Percentiles rank a stretch among this genome's conserved stretches.
These are phyloP conservation scores for Metrosideros polymorpha DNA, from an alignment of 441 rosid species.

Conservation along the genomic window DNA sequence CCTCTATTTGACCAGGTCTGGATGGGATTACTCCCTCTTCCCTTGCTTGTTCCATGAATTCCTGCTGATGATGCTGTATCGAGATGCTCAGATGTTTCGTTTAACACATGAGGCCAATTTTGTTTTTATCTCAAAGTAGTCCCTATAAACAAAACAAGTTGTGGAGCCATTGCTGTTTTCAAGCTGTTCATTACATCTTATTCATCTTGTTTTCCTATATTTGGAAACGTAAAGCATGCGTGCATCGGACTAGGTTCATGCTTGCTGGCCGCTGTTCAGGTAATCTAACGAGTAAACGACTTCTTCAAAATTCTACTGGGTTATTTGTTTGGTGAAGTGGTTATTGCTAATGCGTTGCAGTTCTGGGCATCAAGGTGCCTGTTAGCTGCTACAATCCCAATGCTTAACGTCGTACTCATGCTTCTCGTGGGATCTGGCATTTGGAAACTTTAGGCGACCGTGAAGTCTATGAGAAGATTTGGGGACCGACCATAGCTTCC, in stretches of 20 bases:
- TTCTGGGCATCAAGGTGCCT: conserved; percentile 68
- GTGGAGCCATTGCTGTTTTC: not conserved
- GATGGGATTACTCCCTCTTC: not conserved
- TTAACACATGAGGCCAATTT: not conserved
- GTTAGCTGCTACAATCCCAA: conserved; percentile 64
- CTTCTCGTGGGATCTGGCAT: conserved; percentile 73
- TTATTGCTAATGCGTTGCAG: conserved; percentile 24
- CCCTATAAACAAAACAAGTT: not conserved
- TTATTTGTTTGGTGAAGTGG: conserved; percentile 1
- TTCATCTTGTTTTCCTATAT: conserved; percentile 4
- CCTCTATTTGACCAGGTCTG: not conserved
- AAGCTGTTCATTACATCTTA: not conserved
- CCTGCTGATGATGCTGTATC: not conserved
- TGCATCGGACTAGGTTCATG: conserved; percentile 81
- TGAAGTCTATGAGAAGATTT: conserved; percentile 87
- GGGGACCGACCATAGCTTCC: conserved; percentile 73
- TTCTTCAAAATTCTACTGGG: not conserved
- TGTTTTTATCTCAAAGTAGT: not conserved
- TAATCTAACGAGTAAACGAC: conserved; percentile 10
- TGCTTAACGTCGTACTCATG: conserved; percentile 49
- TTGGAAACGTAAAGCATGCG: conserved; percentile 66
- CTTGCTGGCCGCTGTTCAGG: conserved; percentile 97
- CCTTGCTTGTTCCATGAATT: not conserved
- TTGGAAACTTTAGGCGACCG: conserved; percentile 64
- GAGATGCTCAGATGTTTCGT: not conserved